Conservation (phyloP, 495 filamentous ascomycete species). For the Penicillium maclennaniae region DNA sequence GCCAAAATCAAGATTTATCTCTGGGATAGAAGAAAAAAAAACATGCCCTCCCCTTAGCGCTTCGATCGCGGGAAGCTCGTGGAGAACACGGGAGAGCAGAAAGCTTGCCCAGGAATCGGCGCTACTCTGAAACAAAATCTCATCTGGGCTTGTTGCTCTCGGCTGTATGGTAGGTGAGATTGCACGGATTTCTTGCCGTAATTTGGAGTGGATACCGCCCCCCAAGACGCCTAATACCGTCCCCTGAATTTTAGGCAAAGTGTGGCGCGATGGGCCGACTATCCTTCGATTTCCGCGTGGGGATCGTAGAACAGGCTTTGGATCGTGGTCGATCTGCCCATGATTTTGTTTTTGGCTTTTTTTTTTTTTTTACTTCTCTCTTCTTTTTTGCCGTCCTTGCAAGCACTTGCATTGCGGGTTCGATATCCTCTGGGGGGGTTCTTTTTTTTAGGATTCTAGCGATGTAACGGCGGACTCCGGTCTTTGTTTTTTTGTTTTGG, state of each 20-base stretch:
- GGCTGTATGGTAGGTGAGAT: too few relatives aligned
- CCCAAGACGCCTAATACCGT: neutral
- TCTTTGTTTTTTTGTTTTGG: neutral
- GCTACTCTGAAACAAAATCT: constrained; percentile 9
- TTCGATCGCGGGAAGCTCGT: neutral
- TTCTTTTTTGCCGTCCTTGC: neutral
- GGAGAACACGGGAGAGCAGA: neutral
- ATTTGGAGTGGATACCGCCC: too few relatives aligned
- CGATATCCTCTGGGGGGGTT: too few relatives aligned
- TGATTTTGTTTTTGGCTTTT: neutral
- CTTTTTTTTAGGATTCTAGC: neutral
- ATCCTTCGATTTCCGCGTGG: neutral
- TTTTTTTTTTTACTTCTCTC: too few relatives aligned
- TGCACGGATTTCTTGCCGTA: too few relatives aligned
- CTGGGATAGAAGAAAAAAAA: neutral
- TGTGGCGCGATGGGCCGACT: neutral
- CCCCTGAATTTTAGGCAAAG: neutral
- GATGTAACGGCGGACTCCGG: neutral
- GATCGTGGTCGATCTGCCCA: neutral
- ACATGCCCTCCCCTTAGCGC: neutral
- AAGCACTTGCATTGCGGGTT: neutral
- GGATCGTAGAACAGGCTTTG: neutral
- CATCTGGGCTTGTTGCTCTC: neutral
- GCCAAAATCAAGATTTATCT: constrained; percentile 22
- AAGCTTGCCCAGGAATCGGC: neutral